phyloP scores from a whole-genome alignment of 257 asterid species.

The Schizonepeta tenuifolia region DNA sequence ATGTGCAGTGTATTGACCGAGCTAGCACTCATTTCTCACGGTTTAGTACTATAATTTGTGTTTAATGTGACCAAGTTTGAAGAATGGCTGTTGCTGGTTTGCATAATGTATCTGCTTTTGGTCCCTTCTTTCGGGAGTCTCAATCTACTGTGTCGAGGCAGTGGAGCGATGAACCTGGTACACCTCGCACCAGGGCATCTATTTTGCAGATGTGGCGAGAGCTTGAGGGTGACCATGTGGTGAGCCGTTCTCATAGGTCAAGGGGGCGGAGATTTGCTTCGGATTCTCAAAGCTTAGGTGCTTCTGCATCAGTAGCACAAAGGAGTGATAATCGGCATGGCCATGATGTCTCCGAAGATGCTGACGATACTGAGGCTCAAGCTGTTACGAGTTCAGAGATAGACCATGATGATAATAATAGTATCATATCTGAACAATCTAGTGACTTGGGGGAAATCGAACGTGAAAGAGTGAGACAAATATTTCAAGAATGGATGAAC shows the following conservation, averaged over 20 bases:
- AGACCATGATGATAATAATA: constrained; percentile 56
- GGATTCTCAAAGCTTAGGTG: constrained; percentile 39
- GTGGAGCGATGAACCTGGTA: constrained; percentile 47
- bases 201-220: constrained; percentile 87
- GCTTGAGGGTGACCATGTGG: constrained; percentile 72
- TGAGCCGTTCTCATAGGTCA: constrained; percentile 50
- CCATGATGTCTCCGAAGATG: constrained; percentile 37
- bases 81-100: constrained; percentile 83
- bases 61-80: constrained; percentile 11
- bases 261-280: constrained; percentile 38
- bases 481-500: constrained; percentile 80
- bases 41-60: constrained; percentile 21
- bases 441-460: constrained; percentile 75
- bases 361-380: constrained; percentile 46
- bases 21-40: constrained; percentile 29
- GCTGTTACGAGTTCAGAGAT: constrained; percentile 41
- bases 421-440: constrained; percentile 68
- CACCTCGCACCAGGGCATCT: constrained; percentile 64
- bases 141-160: constrained; percentile 50
- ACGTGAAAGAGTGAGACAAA: constrained; percentile 75
- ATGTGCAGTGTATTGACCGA: constrained; percentile 35
- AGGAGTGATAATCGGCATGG: constrained; percentile 46
- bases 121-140: constrained; percentile 61
- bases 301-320: constrained; percentile 42
- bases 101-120: constrained; percentile 62